phyloP scores from a whole-genome alignment of 495 filamentous ascomycete species.

The Penicillium bialowiezense region DNA sequence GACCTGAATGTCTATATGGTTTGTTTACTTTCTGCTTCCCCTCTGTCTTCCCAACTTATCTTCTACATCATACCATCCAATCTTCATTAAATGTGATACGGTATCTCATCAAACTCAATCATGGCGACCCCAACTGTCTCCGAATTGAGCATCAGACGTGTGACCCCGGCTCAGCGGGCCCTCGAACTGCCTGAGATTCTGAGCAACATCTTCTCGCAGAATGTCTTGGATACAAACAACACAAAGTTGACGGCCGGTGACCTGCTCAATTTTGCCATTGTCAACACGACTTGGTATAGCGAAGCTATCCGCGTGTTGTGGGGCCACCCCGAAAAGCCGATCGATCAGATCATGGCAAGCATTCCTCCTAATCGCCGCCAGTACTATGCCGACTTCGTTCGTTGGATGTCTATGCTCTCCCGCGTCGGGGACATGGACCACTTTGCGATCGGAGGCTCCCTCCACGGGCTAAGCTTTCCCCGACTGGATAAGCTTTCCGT shows the following conservation, averaged over 20 bases:
- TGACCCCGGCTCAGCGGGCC: not conserved
- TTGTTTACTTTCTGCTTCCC: too few relatives aligned
- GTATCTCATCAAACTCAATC: too few relatives aligned
- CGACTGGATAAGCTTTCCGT: not conserved
- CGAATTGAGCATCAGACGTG: not conserved
- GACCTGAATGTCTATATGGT: too few relatives aligned
- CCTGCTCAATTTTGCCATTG: not conserved
- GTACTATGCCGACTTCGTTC: not conserved
- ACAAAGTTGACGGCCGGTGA: too few relatives aligned
- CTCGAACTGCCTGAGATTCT: not conserved
- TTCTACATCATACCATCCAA: too few relatives aligned
- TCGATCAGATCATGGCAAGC: not conserved
- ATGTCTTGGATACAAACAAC: too few relatives aligned
- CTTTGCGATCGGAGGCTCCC: not conserved
- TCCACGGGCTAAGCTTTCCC: not conserved
- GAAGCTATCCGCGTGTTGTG: not conserved
- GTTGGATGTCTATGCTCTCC: too few relatives aligned
- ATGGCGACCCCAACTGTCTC: not conserved
- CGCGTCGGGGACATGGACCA: too few relatives aligned
- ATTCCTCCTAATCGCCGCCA: not conserved
- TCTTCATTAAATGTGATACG: too few relatives aligned
- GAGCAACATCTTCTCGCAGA: not conserved
- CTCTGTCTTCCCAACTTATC: too few relatives aligned
- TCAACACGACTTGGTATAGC: not conserved
- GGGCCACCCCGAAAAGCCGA: not conserved